Percentiles rank a stretch among this genome's conserved stretches.
phyloP scores from a whole-genome alignment of 2,329 filamentous ascomycete genomes.

The Neoascochyta sp. region DNA sequence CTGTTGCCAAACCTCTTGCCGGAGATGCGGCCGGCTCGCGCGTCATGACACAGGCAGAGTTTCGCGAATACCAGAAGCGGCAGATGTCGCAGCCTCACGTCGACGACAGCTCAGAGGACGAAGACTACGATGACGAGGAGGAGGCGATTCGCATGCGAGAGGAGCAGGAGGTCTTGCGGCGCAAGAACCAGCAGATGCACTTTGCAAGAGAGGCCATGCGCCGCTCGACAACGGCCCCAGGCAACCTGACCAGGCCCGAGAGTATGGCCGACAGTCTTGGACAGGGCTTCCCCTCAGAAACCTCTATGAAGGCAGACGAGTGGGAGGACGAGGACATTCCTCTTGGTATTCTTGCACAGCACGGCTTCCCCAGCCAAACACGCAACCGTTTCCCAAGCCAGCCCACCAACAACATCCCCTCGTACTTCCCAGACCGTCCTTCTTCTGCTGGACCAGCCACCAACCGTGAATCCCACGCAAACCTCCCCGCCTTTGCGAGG shows the following conservation, averaged over 20 bases:
- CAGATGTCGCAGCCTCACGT: constrained; percentile 22
- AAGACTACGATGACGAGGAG: constrained; percentile 40
- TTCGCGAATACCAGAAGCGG: constrained; percentile 28
- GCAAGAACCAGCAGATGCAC: constrained; percentile 34
- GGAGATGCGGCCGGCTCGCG: constrained; percentile 9
- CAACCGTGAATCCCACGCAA: constrained; percentile 15
- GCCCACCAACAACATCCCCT: constrained; percentile 31
- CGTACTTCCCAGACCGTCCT: constrained; percentile 36
- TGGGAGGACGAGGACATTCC: constrained; percentile 40
- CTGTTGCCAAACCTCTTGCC: constrained; percentile 1
- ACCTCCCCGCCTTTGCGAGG: constrained; percentile 36
- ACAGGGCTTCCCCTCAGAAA: constrained; percentile 36
- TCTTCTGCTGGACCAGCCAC: constrained; percentile 29
- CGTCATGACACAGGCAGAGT: constrained; percentile 36
- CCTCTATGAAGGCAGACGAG: constrained; percentile 34
- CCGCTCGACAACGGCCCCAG: constrained; percentile 32
- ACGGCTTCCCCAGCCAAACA: constrained; percentile 34
- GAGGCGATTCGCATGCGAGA: constrained; percentile 33
- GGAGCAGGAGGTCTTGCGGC: constrained; percentile 30
- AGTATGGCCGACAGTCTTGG: constrained; percentile 14
- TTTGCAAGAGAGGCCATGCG: constrained; percentile 34
- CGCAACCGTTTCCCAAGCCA: constrained; percentile 26
- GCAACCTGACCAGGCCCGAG: constrained; percentile 12
- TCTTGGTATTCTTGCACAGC: constrained; percentile 36
- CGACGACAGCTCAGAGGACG: constrained; percentile 30